Conservation (phyloP, 2,329 filamentous ascomycete genomes). For the Hirsutella rhossiliensis region DNA sequence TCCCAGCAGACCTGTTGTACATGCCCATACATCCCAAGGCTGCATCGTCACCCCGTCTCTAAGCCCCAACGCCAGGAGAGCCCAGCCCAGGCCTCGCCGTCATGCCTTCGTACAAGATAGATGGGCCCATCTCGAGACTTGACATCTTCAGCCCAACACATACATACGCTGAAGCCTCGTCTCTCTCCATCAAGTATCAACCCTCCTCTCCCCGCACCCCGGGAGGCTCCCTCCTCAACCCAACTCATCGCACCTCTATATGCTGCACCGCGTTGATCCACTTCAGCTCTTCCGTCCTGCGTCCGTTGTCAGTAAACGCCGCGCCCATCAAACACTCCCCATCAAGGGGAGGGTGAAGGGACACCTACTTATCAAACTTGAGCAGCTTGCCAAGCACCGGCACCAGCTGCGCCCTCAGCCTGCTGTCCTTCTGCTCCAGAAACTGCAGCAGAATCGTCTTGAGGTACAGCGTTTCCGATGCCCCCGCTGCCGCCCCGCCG, state of each 20-base stretch:
- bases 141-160: background rate
- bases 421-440: conserved; percentile 68
- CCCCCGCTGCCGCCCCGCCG: conserved; percentile 9
- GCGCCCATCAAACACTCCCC: too few species aligned
- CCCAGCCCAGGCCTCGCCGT: too few species aligned
- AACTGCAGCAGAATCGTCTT: conserved; percentile 77
- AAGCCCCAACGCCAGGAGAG: too few species aligned
- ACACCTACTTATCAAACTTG: conserved; percentile 60
- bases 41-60: too few species aligned
- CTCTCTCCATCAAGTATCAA: background rate
- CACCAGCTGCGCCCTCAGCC: conserved; percentile 62
- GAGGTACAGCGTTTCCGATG: conserved; percentile 49
- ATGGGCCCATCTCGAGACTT: too few species aligned
- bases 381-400: conserved; percentile 67
- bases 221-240: too few species aligned
- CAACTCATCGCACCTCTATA: conserved; percentile 22
- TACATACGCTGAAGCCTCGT: background rate
- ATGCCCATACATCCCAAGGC: too few species aligned
- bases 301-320: conserved; percentile 3
- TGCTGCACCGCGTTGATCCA: conserved; percentile 67
- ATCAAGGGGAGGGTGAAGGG: background rate
- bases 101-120: too few species aligned
- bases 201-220: background rate
- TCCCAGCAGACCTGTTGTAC: too few species aligned
- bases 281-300: conserved; percentile 62